Conservation (phyloP, 2,329 filamentous ascomycete species). For the Colletotrichum sp. region DNA sequence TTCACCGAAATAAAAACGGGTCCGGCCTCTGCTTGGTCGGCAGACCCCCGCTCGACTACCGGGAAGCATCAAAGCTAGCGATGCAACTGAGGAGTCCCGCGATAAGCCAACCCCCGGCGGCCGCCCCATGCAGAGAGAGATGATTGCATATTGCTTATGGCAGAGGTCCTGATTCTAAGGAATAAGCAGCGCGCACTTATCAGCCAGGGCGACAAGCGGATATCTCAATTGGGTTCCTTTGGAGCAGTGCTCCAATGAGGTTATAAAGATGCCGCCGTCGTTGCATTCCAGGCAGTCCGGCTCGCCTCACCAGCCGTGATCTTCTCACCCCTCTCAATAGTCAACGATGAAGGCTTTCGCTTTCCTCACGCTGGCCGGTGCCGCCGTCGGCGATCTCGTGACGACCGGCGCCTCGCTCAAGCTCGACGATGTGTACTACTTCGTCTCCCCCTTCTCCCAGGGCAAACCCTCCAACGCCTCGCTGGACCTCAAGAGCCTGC, state of each 20-base stretch:
- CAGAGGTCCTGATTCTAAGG: not conserved
- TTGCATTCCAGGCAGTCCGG: not conserved
- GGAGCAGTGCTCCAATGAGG: not conserved
- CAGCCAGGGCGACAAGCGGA: not conserved
- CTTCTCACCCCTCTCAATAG: not conserved
- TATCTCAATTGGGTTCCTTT: not conserved
- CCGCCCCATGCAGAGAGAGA: not conserved
- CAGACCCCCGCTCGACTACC: not conserved
- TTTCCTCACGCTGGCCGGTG: constrained; percentile 16
- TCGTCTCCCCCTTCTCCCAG: constrained; percentile 35
- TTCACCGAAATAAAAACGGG: not conserved
- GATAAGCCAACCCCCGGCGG: not conserved
- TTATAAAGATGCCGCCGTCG: not conserved
- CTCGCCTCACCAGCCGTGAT: not conserved
- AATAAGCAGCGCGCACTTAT: not conserved
- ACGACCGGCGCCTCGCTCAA: constrained; percentile 34
- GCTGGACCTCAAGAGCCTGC: constrained; percentile 21
- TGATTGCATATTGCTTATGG: constrained; percentile 2
- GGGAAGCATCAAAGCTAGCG: not conserved
- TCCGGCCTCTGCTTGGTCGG: not conserved
- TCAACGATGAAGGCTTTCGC: constrained; percentile 11
- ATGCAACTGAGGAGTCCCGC: not conserved
- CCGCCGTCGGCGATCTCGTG: constrained; percentile 27
- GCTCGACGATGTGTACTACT: constrained; percentile 35
- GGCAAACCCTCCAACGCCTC: constrained; percentile 27